phyloP scores from a whole-genome alignment of 345 rosid genomes.

The Hirschfeldia incana region DNA sequence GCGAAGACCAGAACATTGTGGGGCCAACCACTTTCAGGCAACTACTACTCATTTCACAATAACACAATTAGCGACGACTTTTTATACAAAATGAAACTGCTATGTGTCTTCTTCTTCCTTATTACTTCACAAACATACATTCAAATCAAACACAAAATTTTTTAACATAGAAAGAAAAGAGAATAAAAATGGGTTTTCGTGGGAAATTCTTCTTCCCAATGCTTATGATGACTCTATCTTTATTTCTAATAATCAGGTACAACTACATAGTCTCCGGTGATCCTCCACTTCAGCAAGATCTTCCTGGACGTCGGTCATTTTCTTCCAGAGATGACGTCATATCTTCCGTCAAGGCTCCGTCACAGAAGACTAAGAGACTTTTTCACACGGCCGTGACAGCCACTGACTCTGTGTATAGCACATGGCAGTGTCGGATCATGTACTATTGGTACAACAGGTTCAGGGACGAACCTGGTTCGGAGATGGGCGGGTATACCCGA shows the following conservation, averaged over 20 bases:
- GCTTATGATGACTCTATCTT: slow-evolving; percentile 65
- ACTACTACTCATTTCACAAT: slow-evolving; percentile 19
- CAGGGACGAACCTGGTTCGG: slow-evolving; percentile 56
- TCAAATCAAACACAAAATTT: slow-evolving; percentile 1
- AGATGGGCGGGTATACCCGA: slow-evolving; percentile 97
- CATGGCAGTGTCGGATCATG: slow-evolving; percentile 98
- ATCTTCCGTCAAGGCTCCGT: slow-evolving; percentile 41
- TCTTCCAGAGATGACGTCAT: slow-evolving; percentile 56
- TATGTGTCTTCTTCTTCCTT: background rate
- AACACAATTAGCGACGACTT: slow-evolving; percentile 37
- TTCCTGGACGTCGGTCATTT: slow-evolving; percentile 66
- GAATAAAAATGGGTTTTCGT: slow-evolving; percentile 18
- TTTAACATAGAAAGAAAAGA: background rate
- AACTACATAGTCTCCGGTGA: slow-evolving; percentile 79
- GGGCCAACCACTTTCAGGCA: slow-evolving; percentile 36
- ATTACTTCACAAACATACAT: background rate
- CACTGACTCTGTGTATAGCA: slow-evolving; percentile 84
- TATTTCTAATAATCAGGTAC: slow-evolving; percentile 82
- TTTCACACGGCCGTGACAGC: slow-evolving; percentile 98
- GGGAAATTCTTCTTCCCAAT: slow-evolving; percentile 53
- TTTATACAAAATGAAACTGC: background rate
- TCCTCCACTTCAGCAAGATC: slow-evolving; percentile 74
- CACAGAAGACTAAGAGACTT: slow-evolving; percentile 46
- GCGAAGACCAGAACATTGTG: slow-evolving; percentile 33
- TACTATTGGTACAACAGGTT: slow-evolving; percentile 96